Evolutionary conservation across 495 filamentous ascomycete species (phyloP).

Genomic region (Aspergillus conjunctus): DNA sequence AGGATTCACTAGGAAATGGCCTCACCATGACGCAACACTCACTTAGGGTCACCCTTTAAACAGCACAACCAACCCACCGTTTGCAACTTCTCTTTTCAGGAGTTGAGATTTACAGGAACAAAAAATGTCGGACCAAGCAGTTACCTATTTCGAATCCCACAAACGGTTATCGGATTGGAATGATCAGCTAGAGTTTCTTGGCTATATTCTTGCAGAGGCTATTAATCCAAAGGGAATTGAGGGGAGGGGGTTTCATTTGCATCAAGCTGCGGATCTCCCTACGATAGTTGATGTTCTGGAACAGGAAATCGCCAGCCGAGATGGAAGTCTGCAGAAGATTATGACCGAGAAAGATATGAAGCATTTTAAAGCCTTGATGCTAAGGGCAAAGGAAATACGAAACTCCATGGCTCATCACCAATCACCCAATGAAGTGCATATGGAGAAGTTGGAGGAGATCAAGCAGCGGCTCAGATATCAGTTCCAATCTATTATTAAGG

Average conservation of each 20-base stretch:
- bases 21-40: no score
- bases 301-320: neutral
- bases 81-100: no score
- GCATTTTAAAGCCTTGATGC: neutral
- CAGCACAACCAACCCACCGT: no score
- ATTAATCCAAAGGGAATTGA: neutral
- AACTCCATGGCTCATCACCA: neutral
- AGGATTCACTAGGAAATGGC: no score
- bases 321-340: neutral
- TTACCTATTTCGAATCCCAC: neutral
- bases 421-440: neutral
- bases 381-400: neutral
- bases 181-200: neutral
- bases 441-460: neutral
- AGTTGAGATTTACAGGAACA: no score
- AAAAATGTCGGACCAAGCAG: neutral
- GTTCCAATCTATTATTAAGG: slow-evolving; percentile 1
- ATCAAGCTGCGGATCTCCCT: slow-evolving; percentile 1
- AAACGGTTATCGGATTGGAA: neutral
- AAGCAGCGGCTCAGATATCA: neutral
- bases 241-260: neutral
- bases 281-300: neutral
- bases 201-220: neutral
- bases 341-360: neutral
- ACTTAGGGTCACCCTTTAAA: no score